Base-by-base conservation (phyloP, 108 stramenopile genomes). In the Skeletonema grethae region DNA sequence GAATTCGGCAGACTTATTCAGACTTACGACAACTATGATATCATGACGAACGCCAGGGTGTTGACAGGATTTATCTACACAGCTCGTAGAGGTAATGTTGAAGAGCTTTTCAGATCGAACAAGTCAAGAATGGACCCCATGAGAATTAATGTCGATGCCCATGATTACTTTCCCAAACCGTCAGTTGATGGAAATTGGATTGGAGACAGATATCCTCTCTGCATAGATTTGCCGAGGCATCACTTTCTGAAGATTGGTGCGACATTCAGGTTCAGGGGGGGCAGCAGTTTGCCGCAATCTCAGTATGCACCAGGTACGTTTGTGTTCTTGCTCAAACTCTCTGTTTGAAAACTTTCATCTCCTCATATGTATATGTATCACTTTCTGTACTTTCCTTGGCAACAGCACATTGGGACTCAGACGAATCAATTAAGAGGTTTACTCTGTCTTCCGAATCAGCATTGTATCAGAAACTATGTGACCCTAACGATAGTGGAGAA, bases 221-320 rank as follows among this genome's bases (percentile, higher is more conserved):
- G 86, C 24, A 55, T 53, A 34, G 84, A 88, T 61, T 45, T 89
- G 20, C 87, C 88, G 8, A 35, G 28, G 11, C 50, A 69, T 5
- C 76, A 85, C 35, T 91, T 93, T 63, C 58, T 93, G 36, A 75
- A 72, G 63, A 61, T 67, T 28, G 80, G 80, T 11, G 80, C 76
- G 5, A 75, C 69, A 34, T 84, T 73, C 62, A 60, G 74, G 4
- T 74, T 75, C 46, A 61, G 81, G 29, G 84, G 84, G 34, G 63
- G 63, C 20, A 29, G 53, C 9, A 68, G 72, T 24, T 13, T 82
- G 29, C 81, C 84, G 22, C 53, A 29, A 15, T n/a, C 41, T 43
- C 67, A 76, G 3, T 63, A 58, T 32, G 38, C 56, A 5, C 60
- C 61, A 12, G 53, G 59, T 15, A 5, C 24, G 50, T 22, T 53